Base-by-base conservation (phyloP, 495 filamentous ascomycete species). In the Xylaria intraflava region DNA sequence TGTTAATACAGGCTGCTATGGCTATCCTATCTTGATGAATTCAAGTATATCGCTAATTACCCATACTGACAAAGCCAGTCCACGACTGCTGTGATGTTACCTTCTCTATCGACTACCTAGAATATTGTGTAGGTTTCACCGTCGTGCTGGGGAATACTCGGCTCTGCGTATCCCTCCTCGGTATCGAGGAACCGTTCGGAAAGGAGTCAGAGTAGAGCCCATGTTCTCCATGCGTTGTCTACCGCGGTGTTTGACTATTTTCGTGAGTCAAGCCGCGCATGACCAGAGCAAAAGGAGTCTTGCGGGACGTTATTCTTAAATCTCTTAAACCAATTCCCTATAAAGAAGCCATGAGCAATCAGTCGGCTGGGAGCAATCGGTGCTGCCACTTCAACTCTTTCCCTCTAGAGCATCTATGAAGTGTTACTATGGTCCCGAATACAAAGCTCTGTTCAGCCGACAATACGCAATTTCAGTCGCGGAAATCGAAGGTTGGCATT, bases 11-110 rank as follows among this genome's bases (percentile, higher is more conserved):
- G 29, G 45, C 36, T 22, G 29, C 11, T 12, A 12, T 48, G 36
- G 10, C 16, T 23, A 27, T 56, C 39, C 31, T 24, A 51, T 31
- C 59, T 53, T 22, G 64, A 81, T 56, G 39, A 79, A 78, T 43
- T 66, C 59, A 35, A 78, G 78, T 23, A 69, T 56, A 44, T 74
- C 59, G 49, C 62, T 69, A 17, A 72, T 71, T 39, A 70, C 68
- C 70, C 74, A 80, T 17, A 70, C 50, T 19, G 78, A 77, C 19
- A 75, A 41, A 19, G 70, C 79, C 79, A 83, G 55, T 75, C 76
- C 23, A 80, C 53, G 5, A 82, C 35, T 12, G 64, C 78, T 12
- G 71, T 72, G 16, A 81, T 57, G 2, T 62, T 23, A 2, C 68
- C 70, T 1, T 66, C 53, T 14, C 72, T 56, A 47, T 78, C 64